Evolutionary conservation across 2,329 filamentous ascomycete genomes (phyloP).

Genomic region (Sporothrix dimorphospora): DNA sequence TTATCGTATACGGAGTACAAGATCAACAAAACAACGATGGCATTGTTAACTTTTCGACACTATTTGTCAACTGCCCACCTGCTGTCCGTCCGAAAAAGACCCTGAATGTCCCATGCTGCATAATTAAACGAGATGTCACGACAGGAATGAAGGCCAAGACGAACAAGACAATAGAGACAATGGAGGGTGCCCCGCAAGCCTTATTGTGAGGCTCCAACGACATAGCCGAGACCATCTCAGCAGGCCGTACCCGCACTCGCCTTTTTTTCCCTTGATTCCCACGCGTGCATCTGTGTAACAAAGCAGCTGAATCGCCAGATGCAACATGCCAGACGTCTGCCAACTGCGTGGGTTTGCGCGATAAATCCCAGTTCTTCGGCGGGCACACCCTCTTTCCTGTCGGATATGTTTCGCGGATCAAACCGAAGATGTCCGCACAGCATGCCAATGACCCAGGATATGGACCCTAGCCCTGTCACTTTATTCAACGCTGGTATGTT

Average conservation of each 20-base stretch:
- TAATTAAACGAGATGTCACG: not conserved
- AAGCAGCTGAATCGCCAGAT: not conserved
- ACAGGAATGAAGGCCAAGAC: constrained; percentile 1
- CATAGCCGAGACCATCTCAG: not conserved
- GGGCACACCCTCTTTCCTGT: not conserved
- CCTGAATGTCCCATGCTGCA: not conserved
- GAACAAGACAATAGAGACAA: not conserved
- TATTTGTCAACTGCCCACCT: not conserved
- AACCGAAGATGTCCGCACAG: not conserved
- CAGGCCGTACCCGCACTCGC: constrained; percentile 5
- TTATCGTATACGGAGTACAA: not conserved
- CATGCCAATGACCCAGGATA: not conserved
- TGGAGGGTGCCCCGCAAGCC: not conserved
- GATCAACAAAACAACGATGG: not conserved
- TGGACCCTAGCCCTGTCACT: not conserved
- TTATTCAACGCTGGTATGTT: not conserved
- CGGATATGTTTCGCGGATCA: constrained; percentile 5
- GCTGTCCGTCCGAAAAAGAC: not conserved
- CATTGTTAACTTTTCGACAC: too few relatives aligned
- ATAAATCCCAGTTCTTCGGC: not conserved
- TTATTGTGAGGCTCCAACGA: not conserved
- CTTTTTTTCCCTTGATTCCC: not conserved
- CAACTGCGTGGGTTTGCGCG: not conserved
- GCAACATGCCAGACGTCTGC: not conserved
- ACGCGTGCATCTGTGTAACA: not conserved